These are phyloP conservation scores for Ascocoryne sarcoides DNA, from an alignment of 2,329 filamentous ascomycete genomes.

Conservation along the genomic window DNA sequence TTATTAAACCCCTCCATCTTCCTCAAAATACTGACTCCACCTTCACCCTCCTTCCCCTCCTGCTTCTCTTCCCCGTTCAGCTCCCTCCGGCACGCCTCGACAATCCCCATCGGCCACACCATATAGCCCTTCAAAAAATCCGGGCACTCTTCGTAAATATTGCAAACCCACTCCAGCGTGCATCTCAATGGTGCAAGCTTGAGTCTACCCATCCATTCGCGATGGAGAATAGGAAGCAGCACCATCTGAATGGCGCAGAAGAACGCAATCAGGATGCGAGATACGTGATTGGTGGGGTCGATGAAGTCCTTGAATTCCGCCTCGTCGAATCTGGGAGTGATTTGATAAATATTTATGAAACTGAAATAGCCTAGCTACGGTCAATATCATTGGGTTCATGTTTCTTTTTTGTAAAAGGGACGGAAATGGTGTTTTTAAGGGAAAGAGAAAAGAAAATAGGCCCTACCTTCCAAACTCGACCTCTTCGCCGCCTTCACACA, in stretches of 20 bases:
- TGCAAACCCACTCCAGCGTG: slow-evolving; percentile 8
- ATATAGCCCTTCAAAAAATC: neutral
- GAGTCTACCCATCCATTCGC: slow-evolving; percentile 22
- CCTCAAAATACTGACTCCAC: neutral
- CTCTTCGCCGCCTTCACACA: slow-evolving; percentile 32
- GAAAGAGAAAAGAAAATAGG: slow-evolving; percentile 6
- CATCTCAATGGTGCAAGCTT: slow-evolving; percentile 4
- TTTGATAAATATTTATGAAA: slow-evolving; percentile 34
- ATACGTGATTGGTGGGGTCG: slow-evolving; percentile 32
- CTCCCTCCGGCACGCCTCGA: too few species aligned
- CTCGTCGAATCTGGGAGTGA: slow-evolving; percentile 32
- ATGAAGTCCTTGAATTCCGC: slow-evolving; percentile 36
- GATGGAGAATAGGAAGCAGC: slow-evolving; percentile 32
- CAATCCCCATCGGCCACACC: neutral
- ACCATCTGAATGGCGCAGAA: slow-evolving; percentile 39
- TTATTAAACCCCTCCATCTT: neutral
- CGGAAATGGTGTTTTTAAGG: neutral
- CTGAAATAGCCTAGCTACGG: slow-evolving; percentile 35
- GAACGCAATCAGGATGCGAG: slow-evolving; percentile 37
- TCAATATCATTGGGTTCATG: too few species aligned
- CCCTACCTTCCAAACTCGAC: slow-evolving; percentile 21
- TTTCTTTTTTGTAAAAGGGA: slow-evolving; percentile 1
- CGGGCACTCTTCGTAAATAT: neutral
- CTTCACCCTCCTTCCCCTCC: too few species aligned
- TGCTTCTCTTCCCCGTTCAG: too few species aligned